A percentile compares a stretch with the other conserved stretches of the same genome.
Evolutionary conservation across 2,329 filamentous ascomycete genomes (phyloP).

Genomic region (Pseudopithomyces chartarum): DNA sequence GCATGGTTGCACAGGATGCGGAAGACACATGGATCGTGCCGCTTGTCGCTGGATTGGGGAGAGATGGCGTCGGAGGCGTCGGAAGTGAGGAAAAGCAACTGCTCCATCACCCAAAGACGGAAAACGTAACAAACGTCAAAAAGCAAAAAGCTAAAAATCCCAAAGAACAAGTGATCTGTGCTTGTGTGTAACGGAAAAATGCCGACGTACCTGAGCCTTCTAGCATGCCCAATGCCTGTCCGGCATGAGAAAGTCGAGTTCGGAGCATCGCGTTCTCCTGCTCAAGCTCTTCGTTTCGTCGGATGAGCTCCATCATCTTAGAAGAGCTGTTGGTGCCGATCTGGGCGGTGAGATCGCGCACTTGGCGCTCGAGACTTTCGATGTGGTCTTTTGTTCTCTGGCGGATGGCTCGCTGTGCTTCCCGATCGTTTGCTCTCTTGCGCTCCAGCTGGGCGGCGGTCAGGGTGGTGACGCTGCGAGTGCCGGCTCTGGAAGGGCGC

Average conservation of each 20-base stretch:
- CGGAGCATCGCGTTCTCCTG: slow-evolving; percentile 60
- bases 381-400: slow-evolving; percentile 65
- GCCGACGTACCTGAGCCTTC: slow-evolving; percentile 44
- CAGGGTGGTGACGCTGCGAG: slow-evolving; percentile 62
- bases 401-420: slow-evolving; percentile 64
- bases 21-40: neutral
- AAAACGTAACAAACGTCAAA: slow-evolving; percentile 16
- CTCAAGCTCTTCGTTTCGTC: slow-evolving; percentile 60
- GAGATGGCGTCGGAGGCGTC: neutral
- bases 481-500: slow-evolving; percentile 59
- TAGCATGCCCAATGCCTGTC: slow-evolving; percentile 44
- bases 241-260: slow-evolving; percentile 53
- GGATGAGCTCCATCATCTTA: slow-evolving; percentile 57
- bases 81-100: neutral
- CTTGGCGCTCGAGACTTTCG: slow-evolving; percentile 60
- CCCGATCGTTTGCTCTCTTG: slow-evolving; percentile 65
- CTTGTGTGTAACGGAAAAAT: slow-evolving; percentile 19
- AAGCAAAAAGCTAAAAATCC: slow-evolving; percentile 20
- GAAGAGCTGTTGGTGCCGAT: slow-evolving; percentile 51
- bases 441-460: slow-evolving; percentile 63
- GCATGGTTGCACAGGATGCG: neutral
- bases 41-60: neutral
- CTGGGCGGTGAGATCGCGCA: slow-evolving; percentile 57
- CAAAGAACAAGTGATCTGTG: slow-evolving; percentile 31
- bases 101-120: slow-evolving; percentile 13